Percentiles rank a stretch among this genome's conserved stretches.
phyloP scores from a whole-genome alignment of 2,329 filamentous ascomycete genomes.

The Ciborinia camelliae region DNA sequence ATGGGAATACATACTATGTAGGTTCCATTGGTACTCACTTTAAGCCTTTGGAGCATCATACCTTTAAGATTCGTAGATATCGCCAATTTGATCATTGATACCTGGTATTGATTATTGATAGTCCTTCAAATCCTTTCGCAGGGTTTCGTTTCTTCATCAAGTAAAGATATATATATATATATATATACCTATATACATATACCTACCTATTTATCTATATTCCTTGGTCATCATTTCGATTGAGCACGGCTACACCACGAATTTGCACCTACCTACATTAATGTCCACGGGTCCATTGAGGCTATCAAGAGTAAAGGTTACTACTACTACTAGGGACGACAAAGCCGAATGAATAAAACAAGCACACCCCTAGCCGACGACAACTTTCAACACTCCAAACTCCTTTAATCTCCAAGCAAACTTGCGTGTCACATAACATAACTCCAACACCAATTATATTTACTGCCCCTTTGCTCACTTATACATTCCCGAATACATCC shows the following conservation, averaged over 20 bases:
- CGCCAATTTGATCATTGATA: not conserved
- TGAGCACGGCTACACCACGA: not conserved
- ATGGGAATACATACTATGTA: too few species aligned
- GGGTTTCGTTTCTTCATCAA: constrained; percentile 8
- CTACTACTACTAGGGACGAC: not conserved
- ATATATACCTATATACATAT: too few species aligned
- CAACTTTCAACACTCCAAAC: not conserved
- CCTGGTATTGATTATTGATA: not conserved
- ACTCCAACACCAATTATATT: not conserved
- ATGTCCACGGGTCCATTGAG: too few species aligned
- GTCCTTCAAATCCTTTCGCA: not conserved
- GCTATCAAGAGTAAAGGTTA: not conserved
- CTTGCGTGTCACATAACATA: not conserved
- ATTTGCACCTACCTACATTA: not conserved
- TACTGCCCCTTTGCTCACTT: constrained; percentile 8
- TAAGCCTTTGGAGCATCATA: too few species aligned
- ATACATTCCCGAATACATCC: constrained; percentile 2
- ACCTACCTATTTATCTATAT: too few species aligned
- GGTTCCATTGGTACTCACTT: too few species aligned
- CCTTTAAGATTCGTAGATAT: too few species aligned
- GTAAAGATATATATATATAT: too few species aligned
- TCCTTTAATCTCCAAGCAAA: not conserved
- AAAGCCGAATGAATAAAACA: constrained; percentile 3
- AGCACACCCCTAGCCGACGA: not conserved
- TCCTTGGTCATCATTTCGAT: constrained; percentile 17